A percentile compares a stretch with the other conserved stretches of the same genome.
These are phyloP conservation scores for Stromatinia cepivora DNA, from an alignment of 2,329 filamentous ascomycete genomes.

Conservation along the genomic window DNA sequence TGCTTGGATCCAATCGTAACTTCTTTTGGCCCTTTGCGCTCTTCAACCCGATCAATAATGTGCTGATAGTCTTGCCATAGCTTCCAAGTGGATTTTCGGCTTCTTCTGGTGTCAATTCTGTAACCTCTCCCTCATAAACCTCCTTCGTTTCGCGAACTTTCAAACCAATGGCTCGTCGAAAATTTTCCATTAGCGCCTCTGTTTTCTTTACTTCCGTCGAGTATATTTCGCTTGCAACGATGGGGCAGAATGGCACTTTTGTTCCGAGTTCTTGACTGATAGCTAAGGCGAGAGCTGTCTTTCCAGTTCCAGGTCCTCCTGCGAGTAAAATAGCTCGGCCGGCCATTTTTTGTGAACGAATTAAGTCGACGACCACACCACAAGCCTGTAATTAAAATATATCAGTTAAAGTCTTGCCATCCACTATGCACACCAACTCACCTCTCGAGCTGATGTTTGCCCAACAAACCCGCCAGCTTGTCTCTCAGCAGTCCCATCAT, in stretches of 20 bases:
- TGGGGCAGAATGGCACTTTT: conserved; percentile 97
- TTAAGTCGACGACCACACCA: conserved; percentile 93
- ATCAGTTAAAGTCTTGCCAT: conserved; percentile 78
- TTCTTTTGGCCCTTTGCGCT: conserved; percentile 98
- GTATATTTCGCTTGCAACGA: conserved; percentile 97
- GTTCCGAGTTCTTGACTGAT: conserved; percentile 96
- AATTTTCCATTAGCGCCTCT: conserved; percentile 98
- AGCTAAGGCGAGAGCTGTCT: conserved; percentile 92
- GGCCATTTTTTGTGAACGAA: conserved; percentile 96
- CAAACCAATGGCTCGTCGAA: conserved; percentile 90
- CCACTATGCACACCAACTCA: conserved; percentile 44
- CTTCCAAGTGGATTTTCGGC: conserved; percentile 95
- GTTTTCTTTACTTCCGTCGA: conserved; percentile 99
- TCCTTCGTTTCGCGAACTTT: conserved; percentile 99
- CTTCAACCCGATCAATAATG: conserved; percentile 90
- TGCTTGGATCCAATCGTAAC: conserved; percentile 91
- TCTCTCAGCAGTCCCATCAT: conserved; percentile 82
- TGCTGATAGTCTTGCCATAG: conserved; percentile 97
- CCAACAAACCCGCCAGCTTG: conserved; percentile 85
- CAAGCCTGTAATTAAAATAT: conserved; percentile 77
- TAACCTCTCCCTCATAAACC: conserved; percentile 98
- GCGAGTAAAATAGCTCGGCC: conserved; percentile 90
- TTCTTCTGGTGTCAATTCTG: conserved; percentile 95
- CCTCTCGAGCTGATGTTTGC: conserved; percentile 84
- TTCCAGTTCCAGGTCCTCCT: conserved; percentile 93